phyloP scores from a whole-genome alignment of 176 grass and related monocot genomes.

The Aegilops sharonensis region DNA sequence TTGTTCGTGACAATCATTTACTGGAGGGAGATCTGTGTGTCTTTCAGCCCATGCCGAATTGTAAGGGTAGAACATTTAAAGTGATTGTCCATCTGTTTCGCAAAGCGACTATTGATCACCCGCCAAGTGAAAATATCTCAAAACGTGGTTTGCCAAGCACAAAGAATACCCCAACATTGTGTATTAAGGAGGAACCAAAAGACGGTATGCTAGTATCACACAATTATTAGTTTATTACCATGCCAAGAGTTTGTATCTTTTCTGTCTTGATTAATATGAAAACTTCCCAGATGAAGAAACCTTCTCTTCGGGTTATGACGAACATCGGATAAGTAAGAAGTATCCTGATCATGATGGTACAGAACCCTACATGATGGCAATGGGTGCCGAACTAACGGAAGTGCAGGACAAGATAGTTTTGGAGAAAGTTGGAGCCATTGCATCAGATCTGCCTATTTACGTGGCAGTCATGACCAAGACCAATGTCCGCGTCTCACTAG shows the following conservation, averaged over 20 bases:
- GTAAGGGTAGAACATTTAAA: neutral
- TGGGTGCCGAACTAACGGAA: neutral
- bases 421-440: slow-evolving; percentile 13
- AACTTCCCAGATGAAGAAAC: slow-evolving; percentile 10
- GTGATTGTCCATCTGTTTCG: neutral
- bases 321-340: neutral
- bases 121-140: neutral
- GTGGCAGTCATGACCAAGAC: neutral
- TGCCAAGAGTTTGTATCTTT: neutral
- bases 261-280: neutral
- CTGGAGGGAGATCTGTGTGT: neutral
- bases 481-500: neutral
- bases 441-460: neutral
- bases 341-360: no score
- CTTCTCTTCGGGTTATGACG: neutral
- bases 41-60: neutral
- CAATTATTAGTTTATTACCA: neutral
- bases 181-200: neutral
- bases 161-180: neutral
- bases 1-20: neutral
- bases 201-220: neutral
- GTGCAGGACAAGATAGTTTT: neutral
- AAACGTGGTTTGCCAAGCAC: neutral
- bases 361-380: neutral
- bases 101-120: neutral